Evolutionary conservation across 2,329 filamentous ascomycete species (phyloP), one percentile per base, ranked within the genome.

Genomic region (Aspergillus piperis): DNA sequence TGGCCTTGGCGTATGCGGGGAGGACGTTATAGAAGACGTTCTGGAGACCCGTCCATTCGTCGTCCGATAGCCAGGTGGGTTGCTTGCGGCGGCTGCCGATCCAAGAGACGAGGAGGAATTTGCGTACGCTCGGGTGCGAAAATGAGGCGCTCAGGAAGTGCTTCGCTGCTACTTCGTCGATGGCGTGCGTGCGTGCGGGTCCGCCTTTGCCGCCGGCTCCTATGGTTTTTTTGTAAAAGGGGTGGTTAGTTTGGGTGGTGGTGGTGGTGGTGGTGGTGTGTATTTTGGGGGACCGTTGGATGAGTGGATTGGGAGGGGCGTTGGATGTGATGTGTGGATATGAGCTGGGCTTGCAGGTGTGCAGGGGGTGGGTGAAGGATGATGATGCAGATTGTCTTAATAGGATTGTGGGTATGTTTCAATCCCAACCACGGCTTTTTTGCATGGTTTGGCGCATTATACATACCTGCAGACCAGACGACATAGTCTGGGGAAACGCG

Each of bases 121-220:
- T 85, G 60, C 76, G 79, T 54, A 86, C 73, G 41, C 71, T 71
- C 0, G 79, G 75, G 0, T 76, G 76, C 7, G 77, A 70, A 54
- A 81, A 75, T 38, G 81, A 77, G 6, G 83, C 81, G 21, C 73
- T 73, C 53, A 84, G 81, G 72, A 84, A 85, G 60, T 80, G 73
- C 63, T 83, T 83, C 8, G 83, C 83, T n/a, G 83, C 83, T 63
- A 81, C 77, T 64, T 78, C 80, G 69, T 86, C 83, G 59, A 86
- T 77, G 3, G 82, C 81, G 50, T 79, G 77, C 1, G 83, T 85
- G 55, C 80, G 76, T 6, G 72, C 63, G 5, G 80, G 71, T 2
- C 81, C 83, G 52, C 83, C 83, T 73, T 84, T 83, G 25, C 83
- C 83, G 36, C 83, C 83, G 51, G 83, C 83, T 23, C 83, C 82